Evolutionary conservation across 148 eudicot species (phyloP).

Genomic region (Camellia granthamiana): DNA sequence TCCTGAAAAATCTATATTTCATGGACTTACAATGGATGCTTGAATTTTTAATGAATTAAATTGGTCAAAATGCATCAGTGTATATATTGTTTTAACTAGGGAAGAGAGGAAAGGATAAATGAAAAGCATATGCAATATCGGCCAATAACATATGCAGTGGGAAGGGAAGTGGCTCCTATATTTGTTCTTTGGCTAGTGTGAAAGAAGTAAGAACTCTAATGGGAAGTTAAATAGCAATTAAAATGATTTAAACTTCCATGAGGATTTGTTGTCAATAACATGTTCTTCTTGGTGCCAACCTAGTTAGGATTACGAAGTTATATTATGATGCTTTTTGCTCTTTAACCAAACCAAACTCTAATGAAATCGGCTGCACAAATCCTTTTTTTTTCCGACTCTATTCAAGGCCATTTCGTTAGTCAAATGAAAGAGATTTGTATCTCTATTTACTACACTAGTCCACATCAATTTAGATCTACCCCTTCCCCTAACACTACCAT

Average conservation of each 20-base stretch:
- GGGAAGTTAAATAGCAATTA: not conserved
- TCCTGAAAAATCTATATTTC: not conserved
- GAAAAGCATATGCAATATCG: not conserved
- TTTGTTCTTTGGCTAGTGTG: not conserved
- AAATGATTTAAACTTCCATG: not conserved
- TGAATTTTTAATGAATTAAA: not conserved
- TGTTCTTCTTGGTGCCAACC: no score
- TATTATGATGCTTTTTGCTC: no score
- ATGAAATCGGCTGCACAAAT: no score
- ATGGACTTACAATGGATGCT: not conserved
- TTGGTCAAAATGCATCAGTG: not conserved
- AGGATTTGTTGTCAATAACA: not conserved
- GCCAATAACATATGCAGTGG: not conserved
- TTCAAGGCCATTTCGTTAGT: no score
- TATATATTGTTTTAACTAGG: not conserved
- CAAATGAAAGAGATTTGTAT: no score
- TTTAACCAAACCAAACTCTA: no score
- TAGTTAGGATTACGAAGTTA: no score
- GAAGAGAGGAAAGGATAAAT: not conserved
- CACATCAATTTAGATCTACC: no score
- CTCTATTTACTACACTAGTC: no score
- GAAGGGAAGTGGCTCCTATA: not conserved
- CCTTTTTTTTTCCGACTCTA: no score
- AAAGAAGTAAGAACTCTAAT: not conserved
- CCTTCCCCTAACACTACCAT: no score